Base-by-base conservation (phyloP, 768 basidiomycete species). In the Mycena floridula region DNA sequence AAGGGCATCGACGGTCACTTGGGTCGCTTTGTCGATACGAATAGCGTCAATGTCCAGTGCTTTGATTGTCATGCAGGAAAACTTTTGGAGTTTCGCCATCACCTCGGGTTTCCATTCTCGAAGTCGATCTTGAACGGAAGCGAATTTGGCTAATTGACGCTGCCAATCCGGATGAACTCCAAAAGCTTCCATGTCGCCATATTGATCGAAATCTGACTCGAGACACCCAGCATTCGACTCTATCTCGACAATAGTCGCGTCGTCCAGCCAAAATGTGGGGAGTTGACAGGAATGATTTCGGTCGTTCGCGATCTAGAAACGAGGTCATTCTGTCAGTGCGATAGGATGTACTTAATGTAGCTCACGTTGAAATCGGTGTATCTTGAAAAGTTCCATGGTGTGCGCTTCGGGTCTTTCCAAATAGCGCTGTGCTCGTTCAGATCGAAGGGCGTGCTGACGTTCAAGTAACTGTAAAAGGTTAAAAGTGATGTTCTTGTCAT, bases 111-210 rank as follows among this genome's bases (percentile, higher is more conserved):
- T 77, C 93, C 93, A 96, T 69, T 96, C 93, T 37, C 92, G 78
- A 27, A 95, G 79, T 75, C 93, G 89, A 61, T 96, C 93, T 59
- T 96, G 93, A 3, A 95, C 93, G 45, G 92, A 94, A 27, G 93
- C 91, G 62, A 95, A 95, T 59, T 96, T 96, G 53, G 90, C 80
- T 18, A 96, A 69, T 61, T 96, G 88, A 74, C 93, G 92, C 58
- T 95, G 79, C 87, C 82, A 92, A 66, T 90, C 85, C 37, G 87
- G 89, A 65, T 90, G 88, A 24, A 96, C 92, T 83, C 93, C 93
- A 59, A 95, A 95, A 50, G 93, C 93, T 62, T 96, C 93, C 80
- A 91, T 90, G 66, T 96, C 93, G 50, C 93, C 93, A 54, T 87
- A 96, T 49, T 95, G 92, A 64, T 96, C 93, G 54, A 95, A 94